Conservation (phyloP, 495 filamentous ascomycete genomes). For the Podospora fimiseda region DNA sequence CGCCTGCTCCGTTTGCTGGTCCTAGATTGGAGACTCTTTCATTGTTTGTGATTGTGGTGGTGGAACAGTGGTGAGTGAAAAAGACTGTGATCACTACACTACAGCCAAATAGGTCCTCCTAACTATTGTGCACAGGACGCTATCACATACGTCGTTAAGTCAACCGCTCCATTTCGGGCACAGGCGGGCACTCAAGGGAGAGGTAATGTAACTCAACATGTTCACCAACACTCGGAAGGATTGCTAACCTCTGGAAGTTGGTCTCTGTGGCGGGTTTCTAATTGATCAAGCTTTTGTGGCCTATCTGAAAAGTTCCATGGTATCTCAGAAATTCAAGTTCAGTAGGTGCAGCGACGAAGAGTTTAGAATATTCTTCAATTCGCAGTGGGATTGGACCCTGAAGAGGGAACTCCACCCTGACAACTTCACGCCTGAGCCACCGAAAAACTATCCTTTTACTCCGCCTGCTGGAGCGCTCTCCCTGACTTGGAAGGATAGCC, state of each 20-base stretch:
- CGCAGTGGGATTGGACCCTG: neutral
- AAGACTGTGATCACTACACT: no score
- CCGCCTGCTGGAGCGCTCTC: no score
- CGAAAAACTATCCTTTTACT: no score
- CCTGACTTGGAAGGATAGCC: neutral
- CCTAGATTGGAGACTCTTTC: conserved; percentile 1
- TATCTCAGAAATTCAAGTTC: neutral
- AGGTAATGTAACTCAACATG: neutral
- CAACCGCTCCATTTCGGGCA: neutral
- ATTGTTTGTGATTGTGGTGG: conserved; percentile 5
- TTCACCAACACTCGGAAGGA: no score
- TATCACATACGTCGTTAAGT: neutral
- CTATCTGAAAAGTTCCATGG: neutral
- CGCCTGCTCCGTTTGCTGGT: no score
- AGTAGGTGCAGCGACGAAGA: neutral
- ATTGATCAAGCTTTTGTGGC: conserved; percentile 1
- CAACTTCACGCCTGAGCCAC: no score
- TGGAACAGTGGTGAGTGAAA: conserved; percentile 1
- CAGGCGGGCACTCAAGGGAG: neutral
- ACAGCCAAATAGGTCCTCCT: no score
- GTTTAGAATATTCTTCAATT: neutral
- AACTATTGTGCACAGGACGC: neutral
- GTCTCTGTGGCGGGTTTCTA: neutral
- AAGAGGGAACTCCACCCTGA: neutral
- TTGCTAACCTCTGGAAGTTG: no score